Conservation (phyloP, 805 yeast species). For the Sugiyamaella lignohabitans region DNA sequence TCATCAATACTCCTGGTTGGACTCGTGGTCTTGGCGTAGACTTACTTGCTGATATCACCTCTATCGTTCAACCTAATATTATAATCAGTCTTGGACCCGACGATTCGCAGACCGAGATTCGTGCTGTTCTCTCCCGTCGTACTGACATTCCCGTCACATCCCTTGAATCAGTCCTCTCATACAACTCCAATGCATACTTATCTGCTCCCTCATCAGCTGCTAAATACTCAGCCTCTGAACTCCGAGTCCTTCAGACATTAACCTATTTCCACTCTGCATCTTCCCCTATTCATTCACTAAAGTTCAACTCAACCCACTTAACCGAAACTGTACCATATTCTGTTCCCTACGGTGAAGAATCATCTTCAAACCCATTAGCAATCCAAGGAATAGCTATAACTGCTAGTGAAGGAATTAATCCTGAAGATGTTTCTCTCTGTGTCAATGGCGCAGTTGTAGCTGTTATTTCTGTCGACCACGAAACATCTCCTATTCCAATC, state of each 20-base stretch:
- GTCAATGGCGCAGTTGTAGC: conserved; percentile 34
- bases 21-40: conserved; percentile 78
- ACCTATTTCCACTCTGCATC: conserved; percentile 24
- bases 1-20: conserved; percentile 88
- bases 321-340: conserved; percentile 29
- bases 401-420: conserved; percentile 23
- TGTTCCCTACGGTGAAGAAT: conserved; percentile 21
- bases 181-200: background rate
- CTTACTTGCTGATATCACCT: conserved; percentile 43
- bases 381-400: conserved; percentile 27
- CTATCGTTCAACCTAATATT: conserved; percentile 45
- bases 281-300: too few relatives aligned
- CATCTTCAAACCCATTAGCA: conserved; percentile 8
- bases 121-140: conserved; percentile 1
- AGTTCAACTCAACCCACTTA: conserved; percentile 25
- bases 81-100: conserved; percentile 50
- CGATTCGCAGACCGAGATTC: conserved; percentile 12
- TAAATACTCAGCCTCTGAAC: conserved; percentile 18
- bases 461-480: conserved; percentile 15
- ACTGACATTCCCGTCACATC: conserved; percentile 1
- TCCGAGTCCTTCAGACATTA: conserved; percentile 23
- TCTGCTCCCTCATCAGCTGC: too few relatives aligned
- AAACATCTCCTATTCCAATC: background rate
- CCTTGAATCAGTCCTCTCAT: conserved; percentile 3
- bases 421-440: conserved; percentile 23